Conservation (phyloP, 2,329 filamentous ascomycete species). For the Diaporthe sp. region DNA sequence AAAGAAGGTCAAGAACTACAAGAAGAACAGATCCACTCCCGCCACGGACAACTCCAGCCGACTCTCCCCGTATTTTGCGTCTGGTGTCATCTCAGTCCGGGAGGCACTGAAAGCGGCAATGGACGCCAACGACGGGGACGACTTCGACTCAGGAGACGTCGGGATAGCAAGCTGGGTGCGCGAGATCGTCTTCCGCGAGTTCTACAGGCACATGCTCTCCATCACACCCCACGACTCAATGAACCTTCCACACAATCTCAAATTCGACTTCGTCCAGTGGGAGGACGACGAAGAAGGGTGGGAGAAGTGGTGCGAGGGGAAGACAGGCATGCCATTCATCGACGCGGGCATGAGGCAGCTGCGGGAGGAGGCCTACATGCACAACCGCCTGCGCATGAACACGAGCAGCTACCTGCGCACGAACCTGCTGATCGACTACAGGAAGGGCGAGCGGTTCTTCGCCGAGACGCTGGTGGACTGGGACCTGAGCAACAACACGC, state of each 20-base stretch:
- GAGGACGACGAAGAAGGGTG: conserved; percentile 72
- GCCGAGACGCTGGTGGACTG: conserved; percentile 74
- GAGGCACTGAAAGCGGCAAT: conserved; percentile 40
- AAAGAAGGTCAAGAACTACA: conserved; percentile 49
- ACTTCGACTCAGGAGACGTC: conserved; percentile 32
- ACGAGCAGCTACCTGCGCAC: conserved; percentile 74
- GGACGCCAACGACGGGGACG: conserved; percentile 30
- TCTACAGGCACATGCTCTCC: conserved; percentile 45
- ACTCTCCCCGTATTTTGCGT: conserved; percentile 50
- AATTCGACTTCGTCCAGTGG: conserved; percentile 77
- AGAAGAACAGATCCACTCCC: conserved; percentile 47
- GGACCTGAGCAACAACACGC: conserved; percentile 73
- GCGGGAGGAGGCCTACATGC: conserved; percentile 70
- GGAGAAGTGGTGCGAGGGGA: conserved; percentile 70
- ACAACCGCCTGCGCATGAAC: conserved; percentile 76
- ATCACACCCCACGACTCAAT: conserved; percentile 59
- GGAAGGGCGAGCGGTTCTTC: conserved; percentile 73
- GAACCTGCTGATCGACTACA: conserved; percentile 75
- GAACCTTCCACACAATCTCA: conserved; percentile 80
- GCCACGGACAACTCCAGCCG: conserved; percentile 50
- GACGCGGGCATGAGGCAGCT: conserved; percentile 78
- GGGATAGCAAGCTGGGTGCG: conserved; percentile 44
- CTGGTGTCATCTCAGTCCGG: conserved; percentile 45
- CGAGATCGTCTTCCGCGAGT: conserved; percentile 46
- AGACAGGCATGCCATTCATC: conserved; percentile 74